A percentile compares a stretch with the other conserved stretches of the same genome.
Conservation (phyloP, 192 early-diverging fungal species). For the Geosiphon pyriformis region DNA sequence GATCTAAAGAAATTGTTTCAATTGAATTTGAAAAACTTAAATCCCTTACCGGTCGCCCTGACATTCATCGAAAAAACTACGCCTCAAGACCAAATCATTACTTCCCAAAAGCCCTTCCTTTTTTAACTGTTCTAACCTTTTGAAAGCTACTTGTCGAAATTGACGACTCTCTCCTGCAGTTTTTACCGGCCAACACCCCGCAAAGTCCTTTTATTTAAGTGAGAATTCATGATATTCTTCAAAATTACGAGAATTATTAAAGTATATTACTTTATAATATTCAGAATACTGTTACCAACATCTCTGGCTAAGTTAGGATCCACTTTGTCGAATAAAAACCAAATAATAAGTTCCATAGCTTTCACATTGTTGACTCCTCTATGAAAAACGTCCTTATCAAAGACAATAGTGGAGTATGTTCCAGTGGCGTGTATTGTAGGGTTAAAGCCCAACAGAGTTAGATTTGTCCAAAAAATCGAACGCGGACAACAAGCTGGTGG, state of each 20-base stretch:
- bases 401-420: slow-evolving; percentile 12
- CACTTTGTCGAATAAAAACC: slow-evolving; percentile 25
- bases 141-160: slow-evolving; percentile 50
- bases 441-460: slow-evolving; percentile 17
- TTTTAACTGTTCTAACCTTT: slow-evolving; percentile 55
- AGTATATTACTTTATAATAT: too few species aligned
- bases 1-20: neutral
- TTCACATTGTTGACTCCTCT: slow-evolving; percentile 11
- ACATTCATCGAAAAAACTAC: slow-evolving; percentile 11
- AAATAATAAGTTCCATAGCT: slow-evolving; percentile 26
- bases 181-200: slow-evolving; percentile 5
- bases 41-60: slow-evolving; percentile 1
- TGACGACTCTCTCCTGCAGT: slow-evolving; percentile 39
- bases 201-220: neutral
- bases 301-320: neutral
- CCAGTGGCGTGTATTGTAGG: slow-evolving; percentile 19
- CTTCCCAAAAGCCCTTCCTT: slow-evolving; percentile 33
- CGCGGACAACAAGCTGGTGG: neutral
- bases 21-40: neutral
- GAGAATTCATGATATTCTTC: too few species aligned
- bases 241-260: too few species aligned
- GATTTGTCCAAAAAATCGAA: slow-evolving; percentile 21
- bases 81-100: slow-evolving; percentile 1
- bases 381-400: slow-evolving; percentile 19
- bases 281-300: neutral